Conservation (phyloP, 345 rosid species). For the Aegle marmelos region DNA sequence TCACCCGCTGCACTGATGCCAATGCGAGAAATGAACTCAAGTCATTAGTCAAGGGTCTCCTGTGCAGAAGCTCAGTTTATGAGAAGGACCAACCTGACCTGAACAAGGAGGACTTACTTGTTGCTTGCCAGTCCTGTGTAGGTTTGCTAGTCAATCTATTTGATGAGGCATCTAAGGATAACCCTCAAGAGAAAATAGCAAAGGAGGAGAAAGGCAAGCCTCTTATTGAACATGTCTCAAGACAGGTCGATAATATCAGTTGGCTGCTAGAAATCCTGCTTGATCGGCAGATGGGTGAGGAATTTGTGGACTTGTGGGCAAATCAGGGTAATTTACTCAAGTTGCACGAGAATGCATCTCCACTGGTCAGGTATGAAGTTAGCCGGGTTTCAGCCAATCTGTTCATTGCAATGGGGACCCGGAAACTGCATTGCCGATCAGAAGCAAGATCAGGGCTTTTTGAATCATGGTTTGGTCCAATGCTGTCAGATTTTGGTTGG, state of each 20-base stretch:
- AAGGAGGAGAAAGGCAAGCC: slow-evolving; percentile 51
- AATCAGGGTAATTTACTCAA: slow-evolving; percentile 50
- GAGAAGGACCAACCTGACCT: slow-evolving; percentile 76
- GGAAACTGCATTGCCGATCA: slow-evolving; percentile 68
- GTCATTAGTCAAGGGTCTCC: slow-evolving; percentile 74
- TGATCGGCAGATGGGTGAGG: slow-evolving; percentile 79
- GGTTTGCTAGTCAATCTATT: slow-evolving; percentile 47
- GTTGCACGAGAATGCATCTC: slow-evolving; percentile 64
- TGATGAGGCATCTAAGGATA: slow-evolving; percentile 44
- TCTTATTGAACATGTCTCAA: slow-evolving; percentile 62
- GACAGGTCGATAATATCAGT: slow-evolving; percentile 79
- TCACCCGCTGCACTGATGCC: slow-evolving; percentile 54
- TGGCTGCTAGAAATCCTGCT: slow-evolving; percentile 85
- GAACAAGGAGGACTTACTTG: slow-evolving; percentile 64
- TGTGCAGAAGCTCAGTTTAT: slow-evolving; percentile 83
- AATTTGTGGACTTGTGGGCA: slow-evolving; percentile 76
- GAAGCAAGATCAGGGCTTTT: slow-evolving; percentile 68
- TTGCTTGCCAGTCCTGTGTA: slow-evolving; percentile 55
- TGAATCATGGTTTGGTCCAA: slow-evolving; percentile 75
- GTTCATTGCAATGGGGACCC: slow-evolving; percentile 78
- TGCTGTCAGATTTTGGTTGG: slow-evolving; percentile 95
- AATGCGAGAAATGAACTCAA: slow-evolving; percentile 83
- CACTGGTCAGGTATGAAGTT: slow-evolving; percentile 86
- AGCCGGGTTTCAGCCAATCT: slow-evolving; percentile 75
- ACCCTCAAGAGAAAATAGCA: slow-evolving; percentile 16